phyloP scores from a whole-genome alignment of 2,329 filamentous ascomycete species.

The Paecilomyces niveus region DNA sequence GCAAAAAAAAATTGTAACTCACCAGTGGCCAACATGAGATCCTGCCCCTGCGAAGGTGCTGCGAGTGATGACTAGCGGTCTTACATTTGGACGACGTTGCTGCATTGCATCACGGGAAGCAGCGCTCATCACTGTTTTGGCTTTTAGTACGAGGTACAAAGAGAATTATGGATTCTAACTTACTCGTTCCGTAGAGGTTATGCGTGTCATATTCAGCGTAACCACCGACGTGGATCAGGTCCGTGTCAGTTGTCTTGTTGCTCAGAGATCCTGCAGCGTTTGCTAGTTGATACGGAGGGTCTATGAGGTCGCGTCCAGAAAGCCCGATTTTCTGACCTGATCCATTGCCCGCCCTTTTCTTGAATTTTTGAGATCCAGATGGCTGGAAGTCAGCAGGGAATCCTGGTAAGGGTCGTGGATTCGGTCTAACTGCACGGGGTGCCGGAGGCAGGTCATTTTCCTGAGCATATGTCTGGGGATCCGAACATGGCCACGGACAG shows the following conservation, averaged over 20 bases:
- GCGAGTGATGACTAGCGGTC: constrained; percentile 67
- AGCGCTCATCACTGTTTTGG: constrained; percentile 56
- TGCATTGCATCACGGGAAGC: constrained; percentile 61
- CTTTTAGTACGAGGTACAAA: constrained; percentile 6
- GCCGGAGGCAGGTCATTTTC: constrained; percentile 46
- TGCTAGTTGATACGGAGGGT: constrained; percentile 58
- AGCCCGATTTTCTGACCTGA: constrained; percentile 48
- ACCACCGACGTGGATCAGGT: constrained; percentile 58
- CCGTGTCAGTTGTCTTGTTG: constrained; percentile 58
- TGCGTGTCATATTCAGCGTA: constrained; percentile 67
- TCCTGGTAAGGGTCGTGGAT: constrained; percentile 59
- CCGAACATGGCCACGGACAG: constrained; percentile 50
- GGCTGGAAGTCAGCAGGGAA: constrained; percentile 65
- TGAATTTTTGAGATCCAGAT: constrained; percentile 8
- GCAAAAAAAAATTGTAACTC: constrained; percentile 2
- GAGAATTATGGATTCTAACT: constrained; percentile 10
- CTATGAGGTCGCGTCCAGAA: constrained; percentile 56
- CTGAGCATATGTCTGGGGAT: constrained; percentile 46
- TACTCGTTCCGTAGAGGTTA: constrained; percentile 64
- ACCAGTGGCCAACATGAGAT: constrained; percentile 49
- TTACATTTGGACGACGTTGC: constrained; percentile 53
- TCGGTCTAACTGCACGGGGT: constrained; percentile 56
- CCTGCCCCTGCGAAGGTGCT: constrained; percentile 71
- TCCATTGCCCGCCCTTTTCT: constrained; percentile 1
- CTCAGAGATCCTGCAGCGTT: constrained; percentile 49